Percentiles rank a stretch among this genome's conserved stretches.
Evolutionary conservation across 192 early-diverging fungal species (phyloP).

Genomic region (Backusella westeae): DNA sequence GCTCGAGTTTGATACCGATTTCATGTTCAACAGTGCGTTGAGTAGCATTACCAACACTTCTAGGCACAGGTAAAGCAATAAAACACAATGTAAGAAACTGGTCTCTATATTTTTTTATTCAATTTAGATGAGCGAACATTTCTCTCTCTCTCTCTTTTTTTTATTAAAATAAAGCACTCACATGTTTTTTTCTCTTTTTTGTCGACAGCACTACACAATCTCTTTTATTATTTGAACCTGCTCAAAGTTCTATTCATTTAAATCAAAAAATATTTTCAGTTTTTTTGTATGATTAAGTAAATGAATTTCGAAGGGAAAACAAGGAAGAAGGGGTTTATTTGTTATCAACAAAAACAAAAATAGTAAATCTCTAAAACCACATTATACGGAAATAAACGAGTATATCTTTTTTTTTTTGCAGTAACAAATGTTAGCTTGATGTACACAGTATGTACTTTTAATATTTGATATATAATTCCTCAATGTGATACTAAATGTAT

Average conservation of each 20-base stretch:
- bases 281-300: neutral
- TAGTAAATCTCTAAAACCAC: no score
- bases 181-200: constrained; percentile 84
- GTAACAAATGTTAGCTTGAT: no score
- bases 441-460: no score
- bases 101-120: constrained; percentile 41
- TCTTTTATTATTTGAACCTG: constrained; percentile 94
- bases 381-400: no score
- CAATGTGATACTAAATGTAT: no score
- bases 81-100: constrained; percentile 54
- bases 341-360: no score
- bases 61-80: neutral
- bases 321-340: no score
- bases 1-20: constrained; percentile 73
- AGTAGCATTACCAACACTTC: constrained; percentile 53
- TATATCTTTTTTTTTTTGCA: no score
- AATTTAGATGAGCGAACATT: neutral
- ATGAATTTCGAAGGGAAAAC: neutral
- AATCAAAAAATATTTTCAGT: constrained; percentile 21
- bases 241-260: constrained; percentile 66
- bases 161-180: constrained; percentile 37
- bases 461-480: no score
- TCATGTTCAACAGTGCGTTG: constrained; percentile 94
- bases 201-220: constrained; percentile 91
- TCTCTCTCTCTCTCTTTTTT: neutral